Base-by-base conservation (phyloP, 352 stramenopile genomes). In the Phytophthora agathidicida region DNA sequence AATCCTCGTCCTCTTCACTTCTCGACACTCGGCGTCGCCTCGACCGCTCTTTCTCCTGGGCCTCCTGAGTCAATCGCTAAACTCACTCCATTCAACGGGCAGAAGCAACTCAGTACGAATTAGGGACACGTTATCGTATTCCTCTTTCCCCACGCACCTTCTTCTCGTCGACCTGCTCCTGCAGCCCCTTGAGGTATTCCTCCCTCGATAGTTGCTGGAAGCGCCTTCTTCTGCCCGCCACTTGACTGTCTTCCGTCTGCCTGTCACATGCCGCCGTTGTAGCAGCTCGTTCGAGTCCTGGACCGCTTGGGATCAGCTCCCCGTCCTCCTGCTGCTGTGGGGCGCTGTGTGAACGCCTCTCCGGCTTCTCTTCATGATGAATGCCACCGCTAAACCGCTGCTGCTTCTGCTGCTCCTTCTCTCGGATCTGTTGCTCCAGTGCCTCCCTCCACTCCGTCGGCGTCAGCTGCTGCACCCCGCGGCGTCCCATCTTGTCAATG, bases 81-180 rank as follows among this genome's bases (percentile, higher is more conserved):
- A n/a, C n/a, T n/a, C n/a, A n/a, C n/a, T n/a, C n/a, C n/a, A n/a
- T n/a, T n/a, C 9, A 45, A 35, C 22, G 27, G 10, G 20, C 37
- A 28, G 38, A 26, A 39, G 13, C n/a, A 45, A 27, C n/a, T n/a
- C n/a, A n/a, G n/a, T n/a, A n/a, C n/a, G n/a, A n/a, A n/a, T n/a
- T n/a, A n/a, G n/a, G n/a, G n/a, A n/a, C n/a, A n/a, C n/a, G 30
- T 36, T 3, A 16, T 14, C 6, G 30, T n/a, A n/a, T 13, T 36
- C 30, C 33, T 24, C 35, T 11, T 14, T 24, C 14, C 33, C 30
- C 5, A 42, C 59, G 13, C 22, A 87, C 77, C 70, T 80, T 78
- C 31, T 82, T 83, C 38, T 77, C 30, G 17, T 76, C 65, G 39
- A 84, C 80, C 46, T 88, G 77, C 5, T 84, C 73, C 38, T 84